Percentiles rank a stretch among this genome's conserved stretches.
These are phyloP conservation scores for Zangia roseola DNA, from an alignment of 768 basidiomycete species.

Conservation along the genomic window DNA sequence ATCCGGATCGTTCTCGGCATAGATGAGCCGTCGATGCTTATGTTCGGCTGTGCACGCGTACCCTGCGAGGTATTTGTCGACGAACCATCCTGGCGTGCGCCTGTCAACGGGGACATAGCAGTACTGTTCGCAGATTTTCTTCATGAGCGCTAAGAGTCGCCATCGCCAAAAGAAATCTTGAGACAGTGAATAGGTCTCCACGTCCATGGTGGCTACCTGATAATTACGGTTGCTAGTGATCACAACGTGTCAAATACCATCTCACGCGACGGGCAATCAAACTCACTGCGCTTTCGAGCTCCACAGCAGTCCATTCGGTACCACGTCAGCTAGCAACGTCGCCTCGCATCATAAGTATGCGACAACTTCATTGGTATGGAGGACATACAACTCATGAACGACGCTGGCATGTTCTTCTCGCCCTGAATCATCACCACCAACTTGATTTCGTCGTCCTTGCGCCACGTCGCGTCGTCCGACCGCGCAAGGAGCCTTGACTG, in stretches of 20 bases:
- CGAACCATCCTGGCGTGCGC: conserved; percentile 52
- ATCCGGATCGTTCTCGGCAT: conserved; percentile 31
- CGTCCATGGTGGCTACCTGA: conserved; percentile 46
- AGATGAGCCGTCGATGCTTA: conserved; percentile 35
- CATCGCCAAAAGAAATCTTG: conserved; percentile 52
- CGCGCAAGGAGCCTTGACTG: conserved; percentile 13
- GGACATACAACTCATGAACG: conserved; percentile 41
- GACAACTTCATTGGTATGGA: neutral
- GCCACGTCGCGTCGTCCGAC: conserved; percentile 14
- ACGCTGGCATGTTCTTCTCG: conserved; percentile 38
- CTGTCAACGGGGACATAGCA: conserved; percentile 31
- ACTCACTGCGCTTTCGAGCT: conserved; percentile 30
- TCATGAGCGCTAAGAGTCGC: conserved; percentile 46
- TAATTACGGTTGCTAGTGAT: conserved; percentile 41
- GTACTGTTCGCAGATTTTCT: conserved; percentile 41
- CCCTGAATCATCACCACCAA: conserved; percentile 46
- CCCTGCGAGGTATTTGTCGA: conserved; percentile 39
- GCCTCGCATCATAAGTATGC: neutral
- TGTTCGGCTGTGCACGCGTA: conserved; percentile 30
- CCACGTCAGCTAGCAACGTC: conserved; percentile 27
- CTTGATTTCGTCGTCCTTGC: conserved; percentile 15
- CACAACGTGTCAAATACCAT: neutral
- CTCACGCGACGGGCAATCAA: too few species aligned
- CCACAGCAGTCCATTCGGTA: conserved; percentile 34
- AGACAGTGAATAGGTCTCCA: conserved; percentile 40